Percentiles rank a stretch among this genome's conserved stretches.
Evolutionary conservation across 176 grass and related monocot genomes (phyloP).

Genomic region (Phragmites australis): DNA sequence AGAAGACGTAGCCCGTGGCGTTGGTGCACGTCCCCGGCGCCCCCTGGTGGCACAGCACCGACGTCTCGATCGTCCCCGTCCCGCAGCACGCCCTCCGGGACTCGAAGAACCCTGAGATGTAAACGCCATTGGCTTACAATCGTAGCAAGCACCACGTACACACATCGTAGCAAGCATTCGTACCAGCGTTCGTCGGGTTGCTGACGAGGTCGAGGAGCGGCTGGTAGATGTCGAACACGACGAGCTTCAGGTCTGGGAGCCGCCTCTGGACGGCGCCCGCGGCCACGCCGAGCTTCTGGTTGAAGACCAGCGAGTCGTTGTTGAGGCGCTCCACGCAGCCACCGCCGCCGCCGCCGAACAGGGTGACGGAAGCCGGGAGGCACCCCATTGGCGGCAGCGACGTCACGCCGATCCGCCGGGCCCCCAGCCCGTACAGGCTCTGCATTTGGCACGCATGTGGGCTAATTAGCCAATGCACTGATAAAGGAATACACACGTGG

Average conservation of each 20-base stretch:
- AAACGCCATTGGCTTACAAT: too few species aligned
- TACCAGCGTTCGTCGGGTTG: conserved; percentile 67
- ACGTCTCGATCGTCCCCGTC: conserved; percentile 92
- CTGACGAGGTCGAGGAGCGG: conserved; percentile 72
- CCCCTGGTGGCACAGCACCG: conserved; percentile 67
- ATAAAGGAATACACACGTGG: too few species aligned
- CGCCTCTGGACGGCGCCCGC: conserved; percentile 47
- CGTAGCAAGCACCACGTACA: too few species aligned
- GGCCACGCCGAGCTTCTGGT: conserved; percentile 60
- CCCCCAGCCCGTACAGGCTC: conserved; percentile 70
- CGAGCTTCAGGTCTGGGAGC: conserved; percentile 72
- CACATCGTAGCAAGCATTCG: too few species aligned
- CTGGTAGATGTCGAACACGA: conserved; percentile 87
- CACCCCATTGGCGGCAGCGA: conserved; percentile 87
- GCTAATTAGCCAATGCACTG: background rate
- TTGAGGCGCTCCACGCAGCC: conserved; percentile 75
- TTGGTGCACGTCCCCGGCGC: conserved; percentile 75
- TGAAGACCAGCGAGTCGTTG: conserved; percentile 68
- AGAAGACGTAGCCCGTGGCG: conserved; percentile 91
- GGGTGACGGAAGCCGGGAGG: conserved; percentile 69
- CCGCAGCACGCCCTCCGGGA: conserved; percentile 74
- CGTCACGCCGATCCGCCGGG: conserved; percentile 81
- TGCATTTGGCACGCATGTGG: conserved; percentile 6
- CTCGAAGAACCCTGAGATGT: conserved; percentile 81
- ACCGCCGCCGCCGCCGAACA: conserved; percentile 58